Evolutionary conservation across 1,139 yeast species (phyloP), one percentile per base, ranked within the genome.

Genomic region (Pichia terricola): DNA sequence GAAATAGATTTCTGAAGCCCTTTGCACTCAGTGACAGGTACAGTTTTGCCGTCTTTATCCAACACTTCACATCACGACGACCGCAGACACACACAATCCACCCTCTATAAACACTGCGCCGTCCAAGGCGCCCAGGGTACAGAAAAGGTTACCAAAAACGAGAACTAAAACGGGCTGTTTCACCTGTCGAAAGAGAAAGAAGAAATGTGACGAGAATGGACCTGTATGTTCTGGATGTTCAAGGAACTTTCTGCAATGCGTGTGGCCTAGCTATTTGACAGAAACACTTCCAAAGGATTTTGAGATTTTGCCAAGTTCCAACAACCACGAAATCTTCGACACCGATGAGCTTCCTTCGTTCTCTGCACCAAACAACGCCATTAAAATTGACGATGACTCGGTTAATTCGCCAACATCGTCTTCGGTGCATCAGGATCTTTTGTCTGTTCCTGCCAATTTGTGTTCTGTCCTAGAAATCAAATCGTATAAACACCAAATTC

Each of bases 151-250:
- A 16, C 22, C 22, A 16, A 16, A 16, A 16, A 16, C 22, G 22
- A 16, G 73, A 42, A 63, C 73, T 2, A 63, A 64, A 49, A 61
- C 68, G 0, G 76, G 75, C 5, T 71, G 76, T 45, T 64, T 70
- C 48, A 67, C 73, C 26, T 71, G 77, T 49, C 61, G 77, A 34
- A 65, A 65, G 46, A 61, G 76, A 45, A 71, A 70, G 64, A 72
- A 72, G 66, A 72, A 72, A 58, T 72, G 77, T 54, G 72, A 72
- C 52, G 77, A 72, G 51, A 46, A 39, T 1, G 61, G 52, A 26
- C 73, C 73, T 1, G 51, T 56, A 1, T 70, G 75, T 44, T 53
- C 60, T 2, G 70, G 68, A 1, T 69, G 73, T 51, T 48, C 61
- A 25, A 52, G 69, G 22, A 70, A 69, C 46, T 59, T 63, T 31